Evolutionary conservation across 805 yeast genomes (phyloP).

Genomic region (Wickerhamomyces chaumierensis): DNA sequence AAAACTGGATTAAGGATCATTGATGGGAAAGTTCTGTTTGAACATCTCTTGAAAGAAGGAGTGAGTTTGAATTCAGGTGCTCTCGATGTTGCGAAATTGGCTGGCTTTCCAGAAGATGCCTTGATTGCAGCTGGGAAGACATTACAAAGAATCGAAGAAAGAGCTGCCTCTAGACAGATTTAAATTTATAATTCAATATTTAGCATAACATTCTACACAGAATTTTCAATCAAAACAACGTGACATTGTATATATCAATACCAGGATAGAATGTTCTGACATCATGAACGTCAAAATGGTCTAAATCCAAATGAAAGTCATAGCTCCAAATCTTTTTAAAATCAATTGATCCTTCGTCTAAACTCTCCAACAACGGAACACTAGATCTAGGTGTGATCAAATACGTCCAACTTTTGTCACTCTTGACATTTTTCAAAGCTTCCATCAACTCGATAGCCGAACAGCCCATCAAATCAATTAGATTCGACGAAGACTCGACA

Average conservation of each 20-base stretch:
- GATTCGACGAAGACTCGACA: conserved; percentile 2
- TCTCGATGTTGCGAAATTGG: conserved; percentile 91
- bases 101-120: conserved; percentile 80
- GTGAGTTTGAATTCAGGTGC: conserved; percentile 92
- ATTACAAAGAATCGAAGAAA: no score
- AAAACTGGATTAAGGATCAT: conserved; percentile 28
- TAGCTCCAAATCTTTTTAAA: conserved; percentile 25
- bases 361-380: conserved; percentile 8
- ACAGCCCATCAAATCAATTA: conserved; percentile 36
- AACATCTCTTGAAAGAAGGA: conserved; percentile 86
- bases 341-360: conserved; percentile 4
- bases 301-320: conserved; percentile 53
- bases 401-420: no score
- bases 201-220: no score
- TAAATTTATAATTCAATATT: no score
- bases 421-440: conserved; percentile 12
- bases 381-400: conserved; percentile 18
- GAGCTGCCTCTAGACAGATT: no score
- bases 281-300: conserved; percentile 51
- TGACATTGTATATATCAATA: conserved; percentile 38
- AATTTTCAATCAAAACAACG: conserved; percentile 1
- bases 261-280: conserved; percentile 48
- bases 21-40: conserved; percentile 56
- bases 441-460: conserved; percentile 18
- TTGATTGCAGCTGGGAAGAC: conserved; percentile 75